A percentile compares a stretch with the other conserved stretches of the same genome.
phyloP scores from a whole-genome alignment of 2,329 filamentous ascomycete genomes.

The Ophiocordyceps unilateralis region DNA sequence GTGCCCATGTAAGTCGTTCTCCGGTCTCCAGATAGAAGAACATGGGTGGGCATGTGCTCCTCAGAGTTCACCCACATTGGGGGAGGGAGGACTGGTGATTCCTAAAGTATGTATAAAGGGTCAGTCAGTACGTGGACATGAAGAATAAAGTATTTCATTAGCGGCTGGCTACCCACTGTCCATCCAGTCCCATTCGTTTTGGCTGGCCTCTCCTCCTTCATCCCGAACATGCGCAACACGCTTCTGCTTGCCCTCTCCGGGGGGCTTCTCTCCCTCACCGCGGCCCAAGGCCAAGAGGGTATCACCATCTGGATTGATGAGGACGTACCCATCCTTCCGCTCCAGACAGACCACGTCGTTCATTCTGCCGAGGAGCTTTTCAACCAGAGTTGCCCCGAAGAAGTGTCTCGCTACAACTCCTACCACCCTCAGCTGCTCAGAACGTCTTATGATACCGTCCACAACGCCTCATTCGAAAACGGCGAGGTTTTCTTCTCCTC shows the following conservation, averaged over 20 bases:
- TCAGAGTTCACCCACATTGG: too few species aligned
- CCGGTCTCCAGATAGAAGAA: too few species aligned
- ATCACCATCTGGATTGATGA: background rate
- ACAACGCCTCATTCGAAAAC: background rate
- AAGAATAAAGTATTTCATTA: too few species aligned
- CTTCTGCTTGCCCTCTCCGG: background rate
- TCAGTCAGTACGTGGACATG: too few species aligned
- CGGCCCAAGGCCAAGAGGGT: background rate
- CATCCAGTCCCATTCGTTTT: too few species aligned
- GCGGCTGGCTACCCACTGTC: too few species aligned
- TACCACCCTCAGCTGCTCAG: background rate
- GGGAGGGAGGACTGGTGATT: too few species aligned
- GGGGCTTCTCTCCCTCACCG: background rate
- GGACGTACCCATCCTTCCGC: background rate
- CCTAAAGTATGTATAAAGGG: too few species aligned
- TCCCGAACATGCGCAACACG: background rate
- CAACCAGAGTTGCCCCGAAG: background rate
- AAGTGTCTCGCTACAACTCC: too few species aligned
- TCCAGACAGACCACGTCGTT: background rate
- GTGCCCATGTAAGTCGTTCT: too few species aligned
- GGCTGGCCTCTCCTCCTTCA: too few species aligned
- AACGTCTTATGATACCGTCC: background rate
- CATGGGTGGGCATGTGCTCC: too few species aligned
- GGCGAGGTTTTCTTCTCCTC: slow-evolving; percentile 12
- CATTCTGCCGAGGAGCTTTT: background rate